These are phyloP conservation scores for Hyparrhenia diplandra DNA, from an alignment of 176 grass and related monocot species.

Conservation along the genomic window DNA sequence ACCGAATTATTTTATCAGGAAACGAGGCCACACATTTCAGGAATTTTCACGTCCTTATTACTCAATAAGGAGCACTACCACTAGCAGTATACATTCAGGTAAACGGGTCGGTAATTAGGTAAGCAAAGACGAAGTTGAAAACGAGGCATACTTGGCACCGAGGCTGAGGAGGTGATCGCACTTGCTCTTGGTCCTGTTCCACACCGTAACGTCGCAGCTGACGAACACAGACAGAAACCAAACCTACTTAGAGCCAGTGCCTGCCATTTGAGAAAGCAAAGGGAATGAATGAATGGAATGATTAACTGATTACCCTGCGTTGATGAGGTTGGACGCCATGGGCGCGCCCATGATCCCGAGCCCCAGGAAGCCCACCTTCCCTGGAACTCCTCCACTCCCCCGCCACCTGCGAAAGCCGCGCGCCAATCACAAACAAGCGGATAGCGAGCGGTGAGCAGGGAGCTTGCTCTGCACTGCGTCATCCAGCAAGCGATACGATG, in stretches of 20 bases:
- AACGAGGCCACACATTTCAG: too few relatives aligned
- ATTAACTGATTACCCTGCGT: slow-evolving; percentile 40
- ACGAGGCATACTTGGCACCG: slow-evolving; percentile 60
- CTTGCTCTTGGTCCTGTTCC: slow-evolving; percentile 90
- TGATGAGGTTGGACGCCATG: slow-evolving; percentile 81
- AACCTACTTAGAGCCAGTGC: too few relatives aligned
- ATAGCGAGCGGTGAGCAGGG: background rate
- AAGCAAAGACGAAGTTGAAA: background rate
- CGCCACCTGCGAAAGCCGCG: slow-evolving; percentile 24
- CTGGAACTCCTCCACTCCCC: slow-evolving; percentile 39
- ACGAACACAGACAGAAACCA: background rate
- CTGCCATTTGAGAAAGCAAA: background rate
- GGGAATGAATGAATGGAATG: too few relatives aligned
- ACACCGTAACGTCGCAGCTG: slow-evolving; percentile 84
- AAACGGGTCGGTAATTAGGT: too few relatives aligned
- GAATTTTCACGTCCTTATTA: background rate
- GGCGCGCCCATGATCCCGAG: slow-evolving; percentile 76
- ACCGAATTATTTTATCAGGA: background rate
- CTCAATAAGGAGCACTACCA: too few relatives aligned
- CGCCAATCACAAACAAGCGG: background rate
- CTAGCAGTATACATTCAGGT: background rate
- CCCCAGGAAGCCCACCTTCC: slow-evolving; percentile 81
- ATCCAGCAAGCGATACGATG: background rate
- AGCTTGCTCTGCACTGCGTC: background rate
- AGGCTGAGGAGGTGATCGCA: slow-evolving; percentile 71